phyloP scores from a whole-genome alignment of 768 basidiomycete genomes.

The Lepiota venenata region DNA sequence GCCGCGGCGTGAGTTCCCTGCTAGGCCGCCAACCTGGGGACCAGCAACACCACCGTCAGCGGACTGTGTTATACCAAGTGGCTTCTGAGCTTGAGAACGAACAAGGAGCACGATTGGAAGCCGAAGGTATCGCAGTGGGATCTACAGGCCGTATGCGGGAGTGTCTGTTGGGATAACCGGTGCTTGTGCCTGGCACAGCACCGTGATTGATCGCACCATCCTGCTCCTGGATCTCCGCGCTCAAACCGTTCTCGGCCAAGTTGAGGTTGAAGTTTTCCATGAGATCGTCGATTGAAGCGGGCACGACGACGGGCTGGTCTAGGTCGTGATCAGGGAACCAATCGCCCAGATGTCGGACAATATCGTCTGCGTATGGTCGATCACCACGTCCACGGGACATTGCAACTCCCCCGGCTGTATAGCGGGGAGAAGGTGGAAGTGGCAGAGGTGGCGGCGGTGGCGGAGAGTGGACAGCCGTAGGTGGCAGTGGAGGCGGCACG shows the following conservation, averaged over 20 bases:
- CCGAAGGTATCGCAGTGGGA: background rate
- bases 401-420: background rate
- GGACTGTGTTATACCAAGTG: too few relatives aligned
- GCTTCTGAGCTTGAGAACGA: too few relatives aligned
- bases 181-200: too few relatives aligned
- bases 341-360: constrained; percentile 74
- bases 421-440: background rate
- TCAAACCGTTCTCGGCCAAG: constrained; percentile 2
- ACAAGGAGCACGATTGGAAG: too few relatives aligned
- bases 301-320: constrained; percentile 77
- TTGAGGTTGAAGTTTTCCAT: background rate
- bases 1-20: constrained; percentile 13
- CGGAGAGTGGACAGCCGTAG: background rate
- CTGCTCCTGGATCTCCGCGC: too few relatives aligned
- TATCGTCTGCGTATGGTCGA: constrained; percentile 74
- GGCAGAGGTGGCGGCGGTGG: background rate
- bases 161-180: constrained; percentile 1
- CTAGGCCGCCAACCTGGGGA: too few relatives aligned
- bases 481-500: background rate
- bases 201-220: too few relatives aligned
- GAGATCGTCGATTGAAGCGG: constrained; percentile 24
- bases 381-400: constrained; percentile 24
- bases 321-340: constrained; percentile 91
- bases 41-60: too few relatives aligned
- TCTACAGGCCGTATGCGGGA: constrained; percentile 5